These are phyloP conservation scores for Taphrina deformans DNA, from an alignment of 1,139 yeast genomes.

Conservation along the genomic window DNA sequence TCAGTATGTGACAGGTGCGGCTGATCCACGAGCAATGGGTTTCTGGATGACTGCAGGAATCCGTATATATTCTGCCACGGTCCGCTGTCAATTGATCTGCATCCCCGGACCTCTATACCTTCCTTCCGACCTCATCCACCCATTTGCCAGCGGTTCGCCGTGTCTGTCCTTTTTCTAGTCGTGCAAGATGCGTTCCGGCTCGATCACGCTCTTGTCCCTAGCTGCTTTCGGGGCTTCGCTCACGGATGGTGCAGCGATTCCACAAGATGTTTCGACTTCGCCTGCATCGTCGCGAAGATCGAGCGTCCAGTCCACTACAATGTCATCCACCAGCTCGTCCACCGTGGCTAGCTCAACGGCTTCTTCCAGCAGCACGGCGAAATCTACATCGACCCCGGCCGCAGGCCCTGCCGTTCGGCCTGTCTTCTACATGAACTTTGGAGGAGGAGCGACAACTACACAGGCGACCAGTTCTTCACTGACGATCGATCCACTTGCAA, in stretches of 20 bases:
- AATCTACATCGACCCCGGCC: not conserved
- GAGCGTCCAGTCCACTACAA: not conserved
- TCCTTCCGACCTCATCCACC: too few relatives aligned
- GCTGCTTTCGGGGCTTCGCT: slow-evolving; percentile 15
- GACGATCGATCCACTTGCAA: not conserved
- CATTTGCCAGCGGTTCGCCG: too few relatives aligned
- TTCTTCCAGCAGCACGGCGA: not conserved
- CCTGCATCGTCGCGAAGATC: slow-evolving; percentile 17
- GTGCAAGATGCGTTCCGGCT: not conserved
- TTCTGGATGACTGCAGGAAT: too few relatives aligned
- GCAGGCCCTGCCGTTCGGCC: not conserved
- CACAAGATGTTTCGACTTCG: not conserved
- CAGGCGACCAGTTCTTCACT: not conserved
- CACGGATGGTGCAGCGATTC: slow-evolving; percentile 16
- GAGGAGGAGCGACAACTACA: not conserved
- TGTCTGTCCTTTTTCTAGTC: too few relatives aligned
- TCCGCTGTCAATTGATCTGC: too few relatives aligned
- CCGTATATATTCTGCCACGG: too few relatives aligned
- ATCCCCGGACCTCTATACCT: too few relatives aligned
- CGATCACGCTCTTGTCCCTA: slow-evolving; percentile 8
- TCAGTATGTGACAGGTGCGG: not conserved
- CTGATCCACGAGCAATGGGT: too few relatives aligned
- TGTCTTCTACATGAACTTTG: not conserved
- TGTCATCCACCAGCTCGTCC: not conserved
- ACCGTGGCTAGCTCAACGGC: too few relatives aligned